Conservation (phyloP, 345 rosid species). For the Dipteronia sinensis region DNA sequence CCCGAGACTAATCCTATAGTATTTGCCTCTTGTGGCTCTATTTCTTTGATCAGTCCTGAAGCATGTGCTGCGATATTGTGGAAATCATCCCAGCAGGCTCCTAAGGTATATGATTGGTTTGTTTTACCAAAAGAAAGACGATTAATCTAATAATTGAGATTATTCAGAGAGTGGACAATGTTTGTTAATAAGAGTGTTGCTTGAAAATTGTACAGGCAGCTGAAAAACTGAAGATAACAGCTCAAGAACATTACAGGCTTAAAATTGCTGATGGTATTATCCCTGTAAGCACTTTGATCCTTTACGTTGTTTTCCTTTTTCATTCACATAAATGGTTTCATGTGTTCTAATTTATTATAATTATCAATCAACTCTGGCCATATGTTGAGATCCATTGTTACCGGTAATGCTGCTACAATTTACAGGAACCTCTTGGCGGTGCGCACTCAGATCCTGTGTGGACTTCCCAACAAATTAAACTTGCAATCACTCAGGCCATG, state of each 20-base stretch:
- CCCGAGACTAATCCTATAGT: not conserved
- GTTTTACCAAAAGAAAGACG: not conserved
- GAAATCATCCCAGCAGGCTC: conserved; percentile 38
- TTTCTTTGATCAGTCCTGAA: conserved; percentile 33
- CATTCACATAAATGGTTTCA: not conserved
- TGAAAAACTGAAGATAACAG: conserved; percentile 36
- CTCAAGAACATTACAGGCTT: conserved; percentile 36
- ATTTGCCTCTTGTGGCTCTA: conserved; percentile 12
- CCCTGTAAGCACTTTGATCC: conserved; percentile 25
- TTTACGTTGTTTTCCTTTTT: not conserved
- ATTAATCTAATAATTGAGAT: not conserved
- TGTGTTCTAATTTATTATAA: not conserved
- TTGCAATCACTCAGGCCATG: conserved; percentile 15
- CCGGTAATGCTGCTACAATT: not conserved
- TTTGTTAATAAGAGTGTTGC: not conserved
- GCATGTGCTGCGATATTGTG: conserved; percentile 35
- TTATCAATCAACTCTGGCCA: not conserved
- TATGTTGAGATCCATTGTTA: not conserved
- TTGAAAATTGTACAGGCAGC: conserved; percentile 26
- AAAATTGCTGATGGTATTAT: conserved; percentile 36
- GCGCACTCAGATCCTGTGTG: conserved; percentile 21
- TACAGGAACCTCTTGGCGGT: conserved; percentile 22
- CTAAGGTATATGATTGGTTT: conserved; percentile 22
- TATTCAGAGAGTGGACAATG: not conserved
- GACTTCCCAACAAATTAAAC: conserved; percentile 21